Evolutionary conservation across 2,329 filamentous ascomycete species (phyloP).

Genomic region (Tolypocladium nubicola): DNA sequence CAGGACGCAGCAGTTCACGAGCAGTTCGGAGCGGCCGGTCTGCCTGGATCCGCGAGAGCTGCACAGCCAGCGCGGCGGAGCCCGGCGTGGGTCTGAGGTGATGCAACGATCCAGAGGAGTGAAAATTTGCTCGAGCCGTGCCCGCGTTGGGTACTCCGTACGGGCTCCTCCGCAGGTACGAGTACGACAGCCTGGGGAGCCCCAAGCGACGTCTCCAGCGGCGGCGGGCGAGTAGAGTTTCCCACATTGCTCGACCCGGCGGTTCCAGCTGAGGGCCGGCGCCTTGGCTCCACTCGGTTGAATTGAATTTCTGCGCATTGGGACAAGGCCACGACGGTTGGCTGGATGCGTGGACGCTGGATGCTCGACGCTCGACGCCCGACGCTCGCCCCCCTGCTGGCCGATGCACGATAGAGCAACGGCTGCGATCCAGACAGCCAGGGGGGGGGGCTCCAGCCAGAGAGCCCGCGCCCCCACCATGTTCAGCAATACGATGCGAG

Average conservation of each 20-base stretch:
- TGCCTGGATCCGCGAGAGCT: neutral
- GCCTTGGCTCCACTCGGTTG: neutral
- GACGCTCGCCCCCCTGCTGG: too few relatives aligned
- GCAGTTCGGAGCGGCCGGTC: neutral
- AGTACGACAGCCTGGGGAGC: neutral
- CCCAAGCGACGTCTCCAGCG: neutral
- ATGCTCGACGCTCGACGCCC: too few relatives aligned
- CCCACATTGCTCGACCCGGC: neutral
- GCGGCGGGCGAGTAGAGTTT: neutral
- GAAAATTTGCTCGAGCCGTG: neutral
- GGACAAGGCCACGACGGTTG: neutral
- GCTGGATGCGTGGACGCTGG: too few relatives aligned
- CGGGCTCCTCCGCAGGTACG: too few relatives aligned
- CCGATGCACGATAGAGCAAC: neutral
- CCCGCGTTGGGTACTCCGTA: too few relatives aligned
- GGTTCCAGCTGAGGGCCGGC: neutral
- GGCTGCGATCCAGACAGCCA: neutral
- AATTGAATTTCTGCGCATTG: neutral
- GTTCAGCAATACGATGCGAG: neutral
- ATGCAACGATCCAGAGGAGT: neutral
- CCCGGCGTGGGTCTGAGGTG: neutral
- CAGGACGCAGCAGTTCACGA: neutral
- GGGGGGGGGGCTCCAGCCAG: neutral
- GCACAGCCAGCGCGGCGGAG: neutral
- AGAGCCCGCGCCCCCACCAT: neutral